A percentile compares a stretch with the other conserved stretches of the same genome.
Evolutionary conservation across 139 green algal genomes (phyloP).

Genomic region (Chlamydomonas urium): DNA sequence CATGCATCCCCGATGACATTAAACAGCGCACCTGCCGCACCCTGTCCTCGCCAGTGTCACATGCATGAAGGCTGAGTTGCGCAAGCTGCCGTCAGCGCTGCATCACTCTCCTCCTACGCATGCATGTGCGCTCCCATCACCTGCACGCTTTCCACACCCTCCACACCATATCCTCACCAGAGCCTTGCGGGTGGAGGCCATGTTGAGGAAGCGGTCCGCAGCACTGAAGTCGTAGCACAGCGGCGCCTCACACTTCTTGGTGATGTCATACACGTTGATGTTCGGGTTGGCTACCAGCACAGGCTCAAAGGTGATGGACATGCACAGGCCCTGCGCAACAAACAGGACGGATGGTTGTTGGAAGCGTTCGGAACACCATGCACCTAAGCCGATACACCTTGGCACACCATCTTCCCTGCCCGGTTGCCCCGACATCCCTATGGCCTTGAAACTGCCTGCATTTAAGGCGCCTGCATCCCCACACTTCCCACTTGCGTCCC

Average conservation of each 20-base stretch:
- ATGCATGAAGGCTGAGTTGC: too few species aligned
- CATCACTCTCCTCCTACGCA: too few species aligned
- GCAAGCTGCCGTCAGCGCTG: too few species aligned
- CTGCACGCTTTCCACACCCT: background rate
- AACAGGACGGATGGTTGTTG: background rate
- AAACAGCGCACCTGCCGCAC: too few species aligned
- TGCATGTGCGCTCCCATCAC: background rate
- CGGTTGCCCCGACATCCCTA: too few species aligned
- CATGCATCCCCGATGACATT: too few species aligned
- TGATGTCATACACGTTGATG: conserved; percentile 83
- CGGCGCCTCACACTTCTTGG: conserved; percentile 60
- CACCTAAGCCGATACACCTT: background rate
- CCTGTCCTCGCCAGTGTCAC: too few species aligned
- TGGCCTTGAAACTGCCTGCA: too few species aligned
- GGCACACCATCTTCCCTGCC: too few species aligned
- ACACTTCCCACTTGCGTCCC: too few species aligned
- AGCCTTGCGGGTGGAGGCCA: background rate
- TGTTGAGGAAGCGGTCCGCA: conserved; percentile 21
- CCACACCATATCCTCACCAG: background rate
- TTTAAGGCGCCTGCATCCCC: too few species aligned
- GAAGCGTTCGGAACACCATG: background rate
- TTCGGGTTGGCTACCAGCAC: conserved; percentile 37
- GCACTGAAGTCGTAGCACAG: conserved; percentile 86
- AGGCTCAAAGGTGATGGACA: conserved; percentile 28
- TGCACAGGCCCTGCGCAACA: background rate